Evolutionary conservation across 345 rosid genomes (phyloP), one percentile per base, ranked within the genome.

Genomic region (Turnera subulata): DNA sequence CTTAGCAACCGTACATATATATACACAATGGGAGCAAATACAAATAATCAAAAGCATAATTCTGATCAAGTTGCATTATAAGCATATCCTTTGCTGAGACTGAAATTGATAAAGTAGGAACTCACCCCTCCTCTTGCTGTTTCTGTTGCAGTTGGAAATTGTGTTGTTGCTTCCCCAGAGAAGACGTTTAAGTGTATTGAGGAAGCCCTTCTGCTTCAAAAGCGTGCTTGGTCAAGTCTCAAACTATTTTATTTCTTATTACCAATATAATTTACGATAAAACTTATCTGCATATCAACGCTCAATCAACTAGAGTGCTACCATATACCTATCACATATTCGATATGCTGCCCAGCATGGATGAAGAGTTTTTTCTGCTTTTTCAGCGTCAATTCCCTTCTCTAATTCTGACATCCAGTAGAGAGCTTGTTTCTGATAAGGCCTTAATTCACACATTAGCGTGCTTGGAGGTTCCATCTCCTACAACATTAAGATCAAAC

Each of bases 91-190:
- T n/a, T n/a, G n/a, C n/a, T n/a, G n/a, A n/a, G 37, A 32, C 11
- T 20, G 13, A 37, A 37, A 37, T 0, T 37, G 13, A 37, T 9
- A 7, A 37, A 37, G 13, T 13, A 37, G n/a, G 54, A 56, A 70
- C 86, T 26, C 60, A 85, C 89, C 50, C 86, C 83, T 53, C 93
- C 86, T 75, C 86, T 75, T 33, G 89, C 81, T 83, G 81, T 85
- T 39, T 80, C 80, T 37, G 73, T 76, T 69, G 89, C 80, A 58
- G 83, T 64, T 46, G 86, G 86, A 64, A 85, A 81, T 51, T 81
- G 74, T 56, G 78, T 74, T 5, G 93, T 76, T 52, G 86, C 89
- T 74, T 85, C 93, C 16, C 93, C 83, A 0, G 86, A 80, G 73
- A 81, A 85, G 39, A 77, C 72, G 57, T 85, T 85, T 32, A 85